Conservation (phyloP, 306 rosid species). For the Malus sieversii region DNA sequence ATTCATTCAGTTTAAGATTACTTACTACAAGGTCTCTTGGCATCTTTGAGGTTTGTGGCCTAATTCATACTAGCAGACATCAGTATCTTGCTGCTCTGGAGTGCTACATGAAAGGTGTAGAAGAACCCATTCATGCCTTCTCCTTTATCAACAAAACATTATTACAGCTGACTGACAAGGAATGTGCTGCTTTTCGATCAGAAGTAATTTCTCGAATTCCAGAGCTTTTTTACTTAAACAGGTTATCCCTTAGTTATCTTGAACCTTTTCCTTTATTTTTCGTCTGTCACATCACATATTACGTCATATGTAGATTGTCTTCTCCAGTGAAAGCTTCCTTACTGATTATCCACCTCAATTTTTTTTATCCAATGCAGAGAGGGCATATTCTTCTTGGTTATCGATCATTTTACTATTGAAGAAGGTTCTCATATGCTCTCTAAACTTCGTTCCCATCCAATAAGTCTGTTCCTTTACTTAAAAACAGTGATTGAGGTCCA, state of each 20-base stretch:
- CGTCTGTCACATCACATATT: neutral
- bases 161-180: constrained; percentile 40
- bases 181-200: constrained; percentile 43
- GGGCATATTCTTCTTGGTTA: constrained; percentile 65
- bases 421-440: constrained; percentile 59
- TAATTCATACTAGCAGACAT: constrained; percentile 61
- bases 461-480: constrained; percentile 79
- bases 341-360: constrained; percentile 7
- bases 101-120: constrained; percentile 76
- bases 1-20: constrained; percentile 10
- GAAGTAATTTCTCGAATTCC: constrained; percentile 70
- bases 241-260: constrained; percentile 36
- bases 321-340: neutral
- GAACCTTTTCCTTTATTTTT: neutral
- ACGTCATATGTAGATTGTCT: neutral
- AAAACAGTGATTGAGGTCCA: constrained; percentile 85
- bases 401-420: constrained; percentile 47
- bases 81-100: constrained; percentile 80
- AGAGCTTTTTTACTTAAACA: constrained; percentile 62
- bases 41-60: constrained; percentile 71
- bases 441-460: constrained; percentile 63
- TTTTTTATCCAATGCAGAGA: constrained; percentile 45
- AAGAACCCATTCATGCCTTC: constrained; percentile 85
- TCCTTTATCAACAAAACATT: constrained; percentile 67
- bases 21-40: constrained; percentile 16